phyloP scores from a whole-genome alignment of 2,329 filamentous ascomycete genomes.

The Diaporthe longicolla region DNA sequence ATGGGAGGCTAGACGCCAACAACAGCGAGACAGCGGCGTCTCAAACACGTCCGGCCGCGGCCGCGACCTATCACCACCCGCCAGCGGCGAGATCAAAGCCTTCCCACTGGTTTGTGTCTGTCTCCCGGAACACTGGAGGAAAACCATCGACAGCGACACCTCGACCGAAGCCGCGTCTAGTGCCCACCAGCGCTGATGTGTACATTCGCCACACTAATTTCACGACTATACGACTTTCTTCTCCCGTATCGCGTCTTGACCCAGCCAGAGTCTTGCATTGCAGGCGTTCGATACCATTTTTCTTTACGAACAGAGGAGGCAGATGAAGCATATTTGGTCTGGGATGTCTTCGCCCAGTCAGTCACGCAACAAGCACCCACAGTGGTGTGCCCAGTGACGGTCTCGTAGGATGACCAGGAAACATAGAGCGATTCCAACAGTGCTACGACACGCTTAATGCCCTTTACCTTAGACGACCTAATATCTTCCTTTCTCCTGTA shows the following conservation, averaged over 20 bases:
- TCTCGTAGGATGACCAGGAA: background rate
- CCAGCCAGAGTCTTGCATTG: conserved; percentile 36
- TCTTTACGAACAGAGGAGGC: conserved; percentile 8
- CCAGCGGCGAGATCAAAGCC: conserved; percentile 90
- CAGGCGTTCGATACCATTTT: conserved; percentile 33
- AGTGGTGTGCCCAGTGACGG: conserved; percentile 30
- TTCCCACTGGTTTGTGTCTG: conserved; percentile 98
- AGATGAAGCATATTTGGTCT: conserved; percentile 23
- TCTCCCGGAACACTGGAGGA: conserved; percentile 94
- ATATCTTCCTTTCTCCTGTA: conserved; percentile 47
- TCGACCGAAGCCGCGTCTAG: conserved; percentile 75
- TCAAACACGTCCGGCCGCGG: conserved; percentile 80
- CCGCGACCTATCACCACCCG: conserved; percentile 73
- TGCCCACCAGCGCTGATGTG: conserved; percentile 47
- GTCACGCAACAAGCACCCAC: conserved; percentile 31
- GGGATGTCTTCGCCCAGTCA: conserved; percentile 4
- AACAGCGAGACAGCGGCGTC: conserved; percentile 93
- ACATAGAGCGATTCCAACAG: conserved; percentile 13
- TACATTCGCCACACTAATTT: conserved; percentile 16
- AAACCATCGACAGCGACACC: conserved; percentile 92
- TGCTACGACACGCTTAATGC: conserved; percentile 53
- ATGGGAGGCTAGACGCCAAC: conserved; percentile 82
- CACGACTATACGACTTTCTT: conserved; percentile 46
- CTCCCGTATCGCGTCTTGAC: conserved; percentile 43
- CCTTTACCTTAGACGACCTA: conserved; percentile 50